Percentiles rank a stretch among this genome's conserved stretches.
phyloP scores from a whole-genome alignment of 1,139 yeast genomes.

The Protomyces macrosporus region DNA sequence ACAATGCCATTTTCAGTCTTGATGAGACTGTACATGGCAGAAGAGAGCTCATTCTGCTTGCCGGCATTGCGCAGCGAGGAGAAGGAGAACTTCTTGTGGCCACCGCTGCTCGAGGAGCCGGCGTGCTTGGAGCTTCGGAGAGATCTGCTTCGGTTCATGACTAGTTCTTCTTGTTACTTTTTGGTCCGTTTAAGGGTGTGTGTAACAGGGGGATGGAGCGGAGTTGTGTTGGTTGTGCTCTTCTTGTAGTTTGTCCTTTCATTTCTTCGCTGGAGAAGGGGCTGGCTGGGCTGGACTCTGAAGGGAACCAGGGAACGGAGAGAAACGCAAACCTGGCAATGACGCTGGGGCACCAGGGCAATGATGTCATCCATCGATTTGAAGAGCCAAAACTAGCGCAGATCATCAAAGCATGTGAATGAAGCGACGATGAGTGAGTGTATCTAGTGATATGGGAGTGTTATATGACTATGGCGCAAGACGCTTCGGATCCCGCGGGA shows the following conservation, averaged over 20 bases:
- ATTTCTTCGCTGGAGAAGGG: no score
- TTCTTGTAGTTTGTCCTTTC: no score
- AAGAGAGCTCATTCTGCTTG: constrained; percentile 20
- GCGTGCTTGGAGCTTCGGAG: constrained; percentile 21
- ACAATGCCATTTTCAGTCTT: constrained; percentile 78
- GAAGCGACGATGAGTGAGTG: constrained; percentile 90
- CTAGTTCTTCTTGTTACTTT: not conserved
- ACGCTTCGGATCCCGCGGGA: constrained; percentile 98
- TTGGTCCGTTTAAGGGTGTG: no score
- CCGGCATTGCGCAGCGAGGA: constrained; percentile 16
- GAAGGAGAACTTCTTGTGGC: constrained; percentile 22
- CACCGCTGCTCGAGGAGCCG: constrained; percentile 4
- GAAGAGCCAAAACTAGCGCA: no score
- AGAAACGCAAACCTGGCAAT: no score
- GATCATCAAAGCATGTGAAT: constrained; percentile 53
- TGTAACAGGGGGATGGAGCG: no score
- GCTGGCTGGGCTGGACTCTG: no score
- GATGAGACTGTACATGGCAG: constrained; percentile 45
- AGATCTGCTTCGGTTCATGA: constrained; percentile 22
- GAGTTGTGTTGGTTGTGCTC: no score
- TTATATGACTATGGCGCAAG: constrained; percentile 81
- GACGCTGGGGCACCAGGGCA: no score
- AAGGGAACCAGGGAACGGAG: no score
- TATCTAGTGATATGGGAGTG: constrained; percentile 90
- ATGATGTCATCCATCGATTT: no score